Evolutionary conservation across 768 basidiomycete species (phyloP), one percentile per base, ranked within the genome.

Genomic region (Suillus weaverae): DNA sequence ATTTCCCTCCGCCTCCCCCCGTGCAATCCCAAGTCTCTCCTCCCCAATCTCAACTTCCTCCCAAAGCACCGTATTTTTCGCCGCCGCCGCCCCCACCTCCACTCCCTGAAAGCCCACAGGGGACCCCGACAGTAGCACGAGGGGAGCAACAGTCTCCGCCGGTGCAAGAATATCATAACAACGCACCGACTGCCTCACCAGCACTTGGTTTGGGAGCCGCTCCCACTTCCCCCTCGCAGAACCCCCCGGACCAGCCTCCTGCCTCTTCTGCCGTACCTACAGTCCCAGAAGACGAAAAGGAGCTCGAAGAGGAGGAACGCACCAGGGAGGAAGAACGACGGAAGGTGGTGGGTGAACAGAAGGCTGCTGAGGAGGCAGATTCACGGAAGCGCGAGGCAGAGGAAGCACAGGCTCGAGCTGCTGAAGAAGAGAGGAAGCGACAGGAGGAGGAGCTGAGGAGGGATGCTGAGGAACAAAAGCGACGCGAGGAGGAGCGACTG

Each of bases 221-320:
- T 6, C 36, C 63, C 43, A 62, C 74, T 4, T 32, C 56, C 16
- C 60, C 44, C 43, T 36, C 62, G 18, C 64, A 59, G 18, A 7
- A 39, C 26, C 30, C 68, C 13, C 60, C 44, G 4, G 51, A 43
- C 7, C 70, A 14, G 32, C 10, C 38, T 39, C 56, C 64, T 33
- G 67, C 71, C 22, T 74, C 67, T 39, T 60, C 30, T 41, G 35
- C 22, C 36, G 50, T 70, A 64, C 63, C 65, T 65, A 63, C 50
- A 67, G 38, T 71, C 73, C 35, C 61, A 55, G 74, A 73, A 10
- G 77, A 80, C 11, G 81, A 82, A 55, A 80, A 80, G 61, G 72
- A 73, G 39, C 82, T 78, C 71, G 84, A 84, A 65, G 78, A 82
- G 74, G 72, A 80, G 65, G 67, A 82, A 80, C 66, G 78, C 41